Evolutionary conservation across 345 rosid genomes (phyloP).

Genomic region (Pistacia vera): DNA sequence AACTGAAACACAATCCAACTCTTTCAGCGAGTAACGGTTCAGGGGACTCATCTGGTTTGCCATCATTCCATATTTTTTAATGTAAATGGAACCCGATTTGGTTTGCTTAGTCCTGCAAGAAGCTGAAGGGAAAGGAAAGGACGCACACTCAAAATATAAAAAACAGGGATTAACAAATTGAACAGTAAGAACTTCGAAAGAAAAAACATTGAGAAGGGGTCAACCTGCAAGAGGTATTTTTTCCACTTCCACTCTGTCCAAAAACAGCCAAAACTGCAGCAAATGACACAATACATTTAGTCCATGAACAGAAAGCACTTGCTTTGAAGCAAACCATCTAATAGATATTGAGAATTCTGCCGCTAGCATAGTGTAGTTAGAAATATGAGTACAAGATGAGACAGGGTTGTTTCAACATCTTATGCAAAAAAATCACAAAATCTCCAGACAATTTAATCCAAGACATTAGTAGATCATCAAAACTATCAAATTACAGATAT

Average conservation of each 20-base stretch:
- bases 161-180: conserved; percentile 1
- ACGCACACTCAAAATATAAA: conserved; percentile 11
- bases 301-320: background rate
- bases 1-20: conserved; percentile 96
- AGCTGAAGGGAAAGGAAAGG: conserved; percentile 46
- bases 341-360: background rate
- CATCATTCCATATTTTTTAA: conserved; percentile 65
- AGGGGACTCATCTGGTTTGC: conserved; percentile 47
- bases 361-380: background rate
- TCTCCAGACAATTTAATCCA: background rate
- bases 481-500: too few relatives aligned
- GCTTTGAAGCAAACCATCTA: background rate
- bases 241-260: conserved; percentile 97
- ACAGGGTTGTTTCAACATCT: background rate
- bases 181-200: background rate
- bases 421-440: background rate
- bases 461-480: too few relatives aligned
- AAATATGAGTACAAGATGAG: background rate
- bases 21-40: conserved; percentile 60
- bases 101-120: conserved; percentile 88
- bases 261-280: conserved; percentile 85
- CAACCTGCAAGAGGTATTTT: conserved; percentile 94
- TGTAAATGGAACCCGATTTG: conserved; percentile 76
- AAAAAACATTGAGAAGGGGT: background rate
- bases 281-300: conserved; percentile 14